phyloP scores from a whole-genome alignment of 345 rosid species.

The Gossypium sturtianum region DNA sequence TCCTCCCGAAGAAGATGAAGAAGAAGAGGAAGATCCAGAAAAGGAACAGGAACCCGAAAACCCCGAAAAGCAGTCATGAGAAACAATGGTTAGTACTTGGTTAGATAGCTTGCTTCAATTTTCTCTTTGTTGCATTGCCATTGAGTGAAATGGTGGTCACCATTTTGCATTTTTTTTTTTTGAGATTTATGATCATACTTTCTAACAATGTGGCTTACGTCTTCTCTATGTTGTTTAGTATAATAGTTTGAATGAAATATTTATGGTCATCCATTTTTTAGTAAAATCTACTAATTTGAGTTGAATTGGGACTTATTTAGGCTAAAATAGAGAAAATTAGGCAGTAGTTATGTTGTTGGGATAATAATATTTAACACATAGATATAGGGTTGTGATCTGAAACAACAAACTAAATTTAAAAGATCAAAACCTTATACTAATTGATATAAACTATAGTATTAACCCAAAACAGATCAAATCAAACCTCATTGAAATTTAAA shows the following conservation, averaged over 20 bases:
- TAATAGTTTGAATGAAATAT: conserved; percentile 8
- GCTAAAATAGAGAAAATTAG: not conserved
- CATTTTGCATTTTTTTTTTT: not conserved
- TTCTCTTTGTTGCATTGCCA: not conserved
- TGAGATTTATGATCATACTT: no score
- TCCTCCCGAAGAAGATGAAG: conserved; percentile 47
- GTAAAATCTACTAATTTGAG: not conserved
- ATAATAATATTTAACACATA: no score
- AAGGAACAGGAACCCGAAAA: conserved; percentile 34
- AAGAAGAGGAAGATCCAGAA: conserved; percentile 61
- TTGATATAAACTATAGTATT: no score
- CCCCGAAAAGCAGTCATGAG: conserved; percentile 25
- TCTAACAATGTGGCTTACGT: no score
- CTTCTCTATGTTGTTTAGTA: not conserved
- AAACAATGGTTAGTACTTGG: conserved; percentile 17
- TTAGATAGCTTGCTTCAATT: conserved; percentile 1
- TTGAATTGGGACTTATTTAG: conserved; percentile 1
- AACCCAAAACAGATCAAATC: no score
- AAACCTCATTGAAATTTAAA: no score
- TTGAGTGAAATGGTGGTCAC: not conserved
- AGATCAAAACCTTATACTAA: no score
- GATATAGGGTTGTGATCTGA: no score
- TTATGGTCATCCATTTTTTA: conserved; percentile 1
- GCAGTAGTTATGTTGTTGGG: no score
- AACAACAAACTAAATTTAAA: no score